Evolutionary conservation across 345 rosid species (phyloP).

Genomic region (Acer yangbiense): DNA sequence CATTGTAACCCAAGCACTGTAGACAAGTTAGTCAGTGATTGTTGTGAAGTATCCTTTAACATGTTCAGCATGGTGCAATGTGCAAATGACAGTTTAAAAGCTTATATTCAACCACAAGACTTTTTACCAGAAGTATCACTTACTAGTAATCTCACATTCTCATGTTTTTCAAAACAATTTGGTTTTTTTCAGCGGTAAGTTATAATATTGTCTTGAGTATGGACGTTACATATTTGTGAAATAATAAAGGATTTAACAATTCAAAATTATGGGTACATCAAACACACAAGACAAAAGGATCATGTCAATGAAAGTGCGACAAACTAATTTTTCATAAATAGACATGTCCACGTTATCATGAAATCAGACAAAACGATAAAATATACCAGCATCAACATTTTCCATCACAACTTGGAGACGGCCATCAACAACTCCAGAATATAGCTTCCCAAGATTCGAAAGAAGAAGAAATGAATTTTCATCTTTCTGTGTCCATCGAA

Average conservation of each 20-base stretch:
- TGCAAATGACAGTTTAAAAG: not conserved
- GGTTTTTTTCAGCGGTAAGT: not conserved
- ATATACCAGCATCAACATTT: slow-evolving; percentile 79
- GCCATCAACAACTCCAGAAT: slow-evolving; percentile 51
- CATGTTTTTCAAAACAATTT: not conserved
- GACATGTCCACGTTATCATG: slow-evolving; percentile 5
- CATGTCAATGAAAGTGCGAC: not conserved
- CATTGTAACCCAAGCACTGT: not conserved
- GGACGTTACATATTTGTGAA: not conserved
- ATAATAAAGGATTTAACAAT: not conserved
- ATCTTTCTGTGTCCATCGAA: slow-evolving; percentile 63
- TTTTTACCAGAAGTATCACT: not conserved
- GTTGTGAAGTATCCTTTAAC: not conserved
- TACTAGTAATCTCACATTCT: not conserved
- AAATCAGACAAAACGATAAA: slow-evolving; percentile 11
- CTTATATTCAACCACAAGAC: not conserved
- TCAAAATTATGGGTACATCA: not conserved
- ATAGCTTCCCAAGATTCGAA: slow-evolving; percentile 57
- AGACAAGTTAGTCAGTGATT: not conserved
- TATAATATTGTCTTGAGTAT: not conserved
- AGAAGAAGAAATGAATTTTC: slow-evolving; percentile 66
- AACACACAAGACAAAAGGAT: not conserved
- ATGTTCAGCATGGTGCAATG: not conserved
- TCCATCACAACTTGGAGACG: slow-evolving; percentile 60
- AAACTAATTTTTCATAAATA: not conserved